These are phyloP conservation scores for Saxophila tyrrhenica DNA, from an alignment of 495 filamentous ascomycete species.

Conservation along the genomic window DNA sequence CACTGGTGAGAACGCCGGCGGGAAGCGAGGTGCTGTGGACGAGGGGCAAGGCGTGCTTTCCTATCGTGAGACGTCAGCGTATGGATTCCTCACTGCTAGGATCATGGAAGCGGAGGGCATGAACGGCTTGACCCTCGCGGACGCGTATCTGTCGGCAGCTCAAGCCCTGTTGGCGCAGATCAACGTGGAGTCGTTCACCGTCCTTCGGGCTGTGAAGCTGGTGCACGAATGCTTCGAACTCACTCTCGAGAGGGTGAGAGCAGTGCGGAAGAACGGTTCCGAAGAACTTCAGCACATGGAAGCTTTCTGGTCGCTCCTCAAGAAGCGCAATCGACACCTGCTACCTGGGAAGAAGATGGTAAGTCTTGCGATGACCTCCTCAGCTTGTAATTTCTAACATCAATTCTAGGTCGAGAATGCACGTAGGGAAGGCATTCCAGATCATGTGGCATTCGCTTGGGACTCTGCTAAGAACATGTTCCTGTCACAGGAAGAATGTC, in stretches of 20 bases:
- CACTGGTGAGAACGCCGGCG: no score
- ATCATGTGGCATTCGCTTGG: no score
- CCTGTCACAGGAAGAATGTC: background rate
- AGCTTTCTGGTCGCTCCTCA: background rate
- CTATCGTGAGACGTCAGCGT: background rate
- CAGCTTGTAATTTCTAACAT: no score
- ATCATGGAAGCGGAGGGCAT: background rate
- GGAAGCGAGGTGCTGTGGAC: background rate
- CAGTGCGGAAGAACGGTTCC: background rate
- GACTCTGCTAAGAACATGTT: no score
- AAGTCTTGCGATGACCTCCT: no score
- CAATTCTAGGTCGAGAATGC: no score
- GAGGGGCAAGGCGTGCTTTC: background rate
- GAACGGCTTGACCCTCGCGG: background rate
- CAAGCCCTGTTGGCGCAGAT: background rate
- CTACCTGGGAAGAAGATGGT: background rate
- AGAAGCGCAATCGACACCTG: background rate
- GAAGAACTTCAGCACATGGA: background rate
- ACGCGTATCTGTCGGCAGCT: background rate
- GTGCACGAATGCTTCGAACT: background rate
- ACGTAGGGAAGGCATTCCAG: no score
- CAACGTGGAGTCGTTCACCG: background rate
- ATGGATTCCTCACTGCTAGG: background rate
- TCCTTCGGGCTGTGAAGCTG: background rate
- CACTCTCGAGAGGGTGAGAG: background rate